Conservation (phyloP, 345 rosid species). For the Eutrema yunnanense region DNA sequence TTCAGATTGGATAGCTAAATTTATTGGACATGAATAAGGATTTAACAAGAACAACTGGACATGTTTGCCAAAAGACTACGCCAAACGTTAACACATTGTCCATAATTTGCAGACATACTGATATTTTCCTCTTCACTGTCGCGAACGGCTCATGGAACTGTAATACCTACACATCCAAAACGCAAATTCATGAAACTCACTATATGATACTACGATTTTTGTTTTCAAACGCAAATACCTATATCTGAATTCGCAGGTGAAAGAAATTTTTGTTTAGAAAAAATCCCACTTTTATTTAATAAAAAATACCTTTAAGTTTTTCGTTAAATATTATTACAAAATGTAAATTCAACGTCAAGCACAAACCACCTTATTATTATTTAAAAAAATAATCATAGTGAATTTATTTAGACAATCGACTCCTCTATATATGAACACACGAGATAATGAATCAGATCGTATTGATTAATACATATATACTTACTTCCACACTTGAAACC, state of each 20-base stretch:
- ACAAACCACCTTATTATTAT: too few species aligned
- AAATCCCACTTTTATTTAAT: neutral
- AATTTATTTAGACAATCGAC: too few species aligned
- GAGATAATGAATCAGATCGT: too few species aligned
- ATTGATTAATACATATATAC: neutral
- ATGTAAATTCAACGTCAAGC: neutral
- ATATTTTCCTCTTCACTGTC: neutral
- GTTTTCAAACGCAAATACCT: too few species aligned
- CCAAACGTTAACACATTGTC: neutral
- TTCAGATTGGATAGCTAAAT: neutral
- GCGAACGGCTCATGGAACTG: neutral
- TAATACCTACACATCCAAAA: neutral
- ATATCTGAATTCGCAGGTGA: too few species aligned
- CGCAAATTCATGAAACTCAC: neutral
- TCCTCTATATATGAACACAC: too few species aligned
- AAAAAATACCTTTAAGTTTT: too few species aligned
- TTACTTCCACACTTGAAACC: slow-evolving; percentile 15
- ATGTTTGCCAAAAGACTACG: neutral
- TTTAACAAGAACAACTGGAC: neutral
- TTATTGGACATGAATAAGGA: neutral
- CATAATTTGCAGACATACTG: neutral
- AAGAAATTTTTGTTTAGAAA: too few species aligned
- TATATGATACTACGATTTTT: neutral
- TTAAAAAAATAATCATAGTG: too few species aligned
- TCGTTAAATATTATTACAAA: neutral